These are phyloP conservation scores for Colletotrichum coccodes DNA, from an alignment of 2,329 filamentous ascomycete genomes.

Conservation along the genomic window DNA sequence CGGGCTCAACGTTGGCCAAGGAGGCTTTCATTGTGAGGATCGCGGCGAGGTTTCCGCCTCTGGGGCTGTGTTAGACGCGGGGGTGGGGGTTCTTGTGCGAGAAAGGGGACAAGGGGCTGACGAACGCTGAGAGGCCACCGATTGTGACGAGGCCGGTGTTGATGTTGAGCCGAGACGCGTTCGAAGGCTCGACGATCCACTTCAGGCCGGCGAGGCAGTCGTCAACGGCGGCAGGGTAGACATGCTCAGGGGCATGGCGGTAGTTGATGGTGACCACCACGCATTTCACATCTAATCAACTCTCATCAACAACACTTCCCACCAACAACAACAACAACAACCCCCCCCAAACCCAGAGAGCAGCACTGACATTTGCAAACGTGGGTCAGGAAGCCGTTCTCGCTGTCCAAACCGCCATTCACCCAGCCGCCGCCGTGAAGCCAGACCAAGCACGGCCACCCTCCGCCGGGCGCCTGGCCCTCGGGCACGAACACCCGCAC, in stretches of 20 bases:
- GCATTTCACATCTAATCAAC: constrained; percentile 36
- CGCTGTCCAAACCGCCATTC: constrained; percentile 45
- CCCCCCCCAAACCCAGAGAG: no score
- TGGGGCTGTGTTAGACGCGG: not conserved
- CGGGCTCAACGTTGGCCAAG: not conserved
- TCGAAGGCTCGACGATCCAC: constrained; percentile 38
- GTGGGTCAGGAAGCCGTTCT: constrained; percentile 45
- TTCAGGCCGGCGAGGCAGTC: constrained; percentile 44
- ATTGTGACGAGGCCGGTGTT: constrained; percentile 40
- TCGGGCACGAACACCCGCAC: constrained; percentile 46
- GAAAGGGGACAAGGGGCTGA: not conserved
- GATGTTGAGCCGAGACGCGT: constrained; percentile 37
- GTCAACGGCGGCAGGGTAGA: constrained; percentile 46
- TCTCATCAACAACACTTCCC: not conserved
- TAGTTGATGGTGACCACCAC: constrained; percentile 46
- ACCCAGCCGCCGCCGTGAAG: constrained; percentile 53
- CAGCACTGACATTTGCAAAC: constrained; percentile 37
- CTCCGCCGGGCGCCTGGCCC: constrained; percentile 36
- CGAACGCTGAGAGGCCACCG: constrained; percentile 42
- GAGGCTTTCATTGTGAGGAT: constrained; percentile 34
- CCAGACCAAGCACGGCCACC: constrained; percentile 51
- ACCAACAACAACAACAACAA: no score
- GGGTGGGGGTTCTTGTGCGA: not conserved
- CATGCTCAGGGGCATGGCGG: constrained; percentile 47
- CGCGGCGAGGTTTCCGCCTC: constrained; percentile 35